Conservation (phyloP, 805 yeast genomes). For the Myxozyma geophila region DNA sequence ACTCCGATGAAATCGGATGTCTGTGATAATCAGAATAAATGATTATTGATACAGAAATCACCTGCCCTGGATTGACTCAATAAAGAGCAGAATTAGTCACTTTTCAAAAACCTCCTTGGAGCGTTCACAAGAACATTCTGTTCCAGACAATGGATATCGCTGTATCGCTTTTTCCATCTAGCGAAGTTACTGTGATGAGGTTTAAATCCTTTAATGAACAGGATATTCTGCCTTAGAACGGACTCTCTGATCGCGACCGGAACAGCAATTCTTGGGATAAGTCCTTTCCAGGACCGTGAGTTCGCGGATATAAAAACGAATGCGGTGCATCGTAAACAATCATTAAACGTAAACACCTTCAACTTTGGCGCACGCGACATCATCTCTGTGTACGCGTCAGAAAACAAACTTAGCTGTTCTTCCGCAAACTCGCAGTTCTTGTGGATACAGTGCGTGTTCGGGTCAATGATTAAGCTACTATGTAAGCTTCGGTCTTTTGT, state of each 20-base stretch:
- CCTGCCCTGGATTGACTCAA: no score
- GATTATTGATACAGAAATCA: no score
- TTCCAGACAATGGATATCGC: constrained; percentile 56
- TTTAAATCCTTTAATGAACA: neutral
- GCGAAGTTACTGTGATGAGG: neutral
- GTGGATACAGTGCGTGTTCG: neutral
- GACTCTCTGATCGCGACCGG: neutral
- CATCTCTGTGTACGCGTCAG: neutral
- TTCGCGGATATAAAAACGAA: neutral
- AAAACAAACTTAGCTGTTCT: neutral
- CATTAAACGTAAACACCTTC: neutral
- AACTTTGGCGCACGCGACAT: neutral
- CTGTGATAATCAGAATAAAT: no score
- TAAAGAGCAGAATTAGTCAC: neutral
- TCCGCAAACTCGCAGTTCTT: neutral
- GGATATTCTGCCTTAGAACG: neutral
- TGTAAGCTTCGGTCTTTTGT: neutral
- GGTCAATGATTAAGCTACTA: neutral
- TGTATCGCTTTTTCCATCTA: constrained; percentile 67
- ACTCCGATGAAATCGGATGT: no score
- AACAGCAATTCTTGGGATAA: neutral
- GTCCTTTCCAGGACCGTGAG: neutral
- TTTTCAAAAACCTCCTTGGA: constrained; percentile 80
- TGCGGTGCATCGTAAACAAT: neutral
- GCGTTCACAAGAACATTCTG: no score